Evolutionary conservation across 192 early-diverging fungal species (phyloP), one percentile per base, ranked within the genome.

Genomic region (Backusella tarrabulga): DNA sequence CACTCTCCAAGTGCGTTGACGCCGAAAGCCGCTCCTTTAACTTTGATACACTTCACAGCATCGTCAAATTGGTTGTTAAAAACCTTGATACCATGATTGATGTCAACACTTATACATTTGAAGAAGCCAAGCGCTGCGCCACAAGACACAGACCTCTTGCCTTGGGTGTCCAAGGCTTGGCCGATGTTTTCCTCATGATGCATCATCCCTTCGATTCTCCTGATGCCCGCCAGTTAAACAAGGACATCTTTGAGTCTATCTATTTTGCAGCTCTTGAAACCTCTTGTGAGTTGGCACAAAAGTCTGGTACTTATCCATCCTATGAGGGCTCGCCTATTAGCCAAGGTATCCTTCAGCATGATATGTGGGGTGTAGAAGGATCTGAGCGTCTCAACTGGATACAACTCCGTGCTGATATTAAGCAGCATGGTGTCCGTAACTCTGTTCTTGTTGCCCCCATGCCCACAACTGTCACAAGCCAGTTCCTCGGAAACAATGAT

Each of bases 51-150:
- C 91, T 98, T 74, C 92, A 92, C 76, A 81, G 85, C 54, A 91
- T 97, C 36, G 91, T 92, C 80, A 96, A 98, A 83, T 90, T 97
- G 6, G 90, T 93, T 15, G 90, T 95, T 32, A 88, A 86, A 76
- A 98, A 98, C 88, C 82, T 98, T 75, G 96, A 98, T 93, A 95
- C 94, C 87, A 94, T 98, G 81, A 98, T 98, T 77, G 96, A 98
- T 82, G 87, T 95, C 80, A 98, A 97, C 88, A 95, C 89, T 77
- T 98, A 98, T 85, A 95, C 96, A 2, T 93, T 98, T 52, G 85
- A 85, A 19, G 94, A 96, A 86, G 95, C 96, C 26, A 85, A 89
- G 41, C 85, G 81, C 54, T 95, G 94, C 80, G 97, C 97, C 87
- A 88, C 94, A 89, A 93, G 94, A 68, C 95, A 98, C 85, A 90